A percentile compares a stretch with the other conserved stretches of the same genome.
Evolutionary conservation across 805 yeast genomes (phyloP).

Genomic region (Candida khao-thaluensis): DNA sequence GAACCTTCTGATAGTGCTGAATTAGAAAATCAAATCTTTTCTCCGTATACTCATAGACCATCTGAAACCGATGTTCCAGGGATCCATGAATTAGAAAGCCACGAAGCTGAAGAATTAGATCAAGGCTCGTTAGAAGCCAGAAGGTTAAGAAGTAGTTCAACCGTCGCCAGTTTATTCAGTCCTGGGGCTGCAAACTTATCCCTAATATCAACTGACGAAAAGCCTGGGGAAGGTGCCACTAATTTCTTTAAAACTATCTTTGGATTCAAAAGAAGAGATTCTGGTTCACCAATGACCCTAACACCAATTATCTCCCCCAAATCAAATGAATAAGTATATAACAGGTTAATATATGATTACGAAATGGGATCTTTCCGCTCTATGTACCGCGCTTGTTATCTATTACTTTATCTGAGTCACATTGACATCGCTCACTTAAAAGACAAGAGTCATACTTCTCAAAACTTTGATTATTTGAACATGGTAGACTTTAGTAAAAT

Average conservation of each 20-base stretch:
- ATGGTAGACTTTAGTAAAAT: conserved; percentile 16
- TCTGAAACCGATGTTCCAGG: conserved; percentile 22
- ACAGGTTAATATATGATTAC: too few relatives aligned
- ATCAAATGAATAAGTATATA: too few relatives aligned
- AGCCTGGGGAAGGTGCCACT: too few relatives aligned
- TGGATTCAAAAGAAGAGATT: not conserved
- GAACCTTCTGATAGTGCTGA: conserved; percentile 15
- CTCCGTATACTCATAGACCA: conserved; percentile 27
- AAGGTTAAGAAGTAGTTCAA: conserved; percentile 7
- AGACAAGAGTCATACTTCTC: conserved; percentile 2
- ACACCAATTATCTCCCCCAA: conserved; percentile 1
- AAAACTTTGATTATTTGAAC: not conserved
- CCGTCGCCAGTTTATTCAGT: conserved; percentile 8
- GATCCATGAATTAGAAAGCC: conserved; percentile 16
- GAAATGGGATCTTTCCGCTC: too few relatives aligned
- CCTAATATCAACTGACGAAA: not conserved
- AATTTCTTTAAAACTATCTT: not conserved
- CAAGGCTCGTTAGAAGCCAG: not conserved
- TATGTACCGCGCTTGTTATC: too few relatives aligned
- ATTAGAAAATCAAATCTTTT: conserved; percentile 25
- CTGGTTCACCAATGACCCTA: not conserved
- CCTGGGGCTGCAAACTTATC: conserved; percentile 1
- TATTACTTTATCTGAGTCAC: too few relatives aligned
- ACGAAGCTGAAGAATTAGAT: not conserved
- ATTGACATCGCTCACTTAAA: too few relatives aligned